Evolutionary conservation across 108 stramenopile species (phyloP).

Genomic region (Bacterosira constricta): DNA sequence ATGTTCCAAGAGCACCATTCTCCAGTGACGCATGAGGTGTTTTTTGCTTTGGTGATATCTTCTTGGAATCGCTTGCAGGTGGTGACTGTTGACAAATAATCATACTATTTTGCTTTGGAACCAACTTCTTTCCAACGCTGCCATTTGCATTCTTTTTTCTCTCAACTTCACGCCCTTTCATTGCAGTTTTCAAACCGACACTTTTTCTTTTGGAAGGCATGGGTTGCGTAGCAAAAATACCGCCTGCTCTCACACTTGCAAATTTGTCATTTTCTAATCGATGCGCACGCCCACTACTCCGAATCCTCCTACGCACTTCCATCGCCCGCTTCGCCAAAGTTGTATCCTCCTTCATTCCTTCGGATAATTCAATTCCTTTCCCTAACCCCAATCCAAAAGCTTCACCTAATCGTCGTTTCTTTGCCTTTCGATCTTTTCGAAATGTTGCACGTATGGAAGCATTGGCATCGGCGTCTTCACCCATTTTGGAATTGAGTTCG

Average conservation of each 20-base stretch:
- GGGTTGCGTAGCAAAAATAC: too few species aligned
- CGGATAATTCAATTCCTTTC: slow-evolving; percentile 55
- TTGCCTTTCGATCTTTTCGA: slow-evolving; percentile 65
- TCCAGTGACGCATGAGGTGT: neutral
- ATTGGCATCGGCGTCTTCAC: slow-evolving; percentile 69
- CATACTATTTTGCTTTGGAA: neutral
- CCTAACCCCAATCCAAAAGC: slow-evolving; percentile 63
- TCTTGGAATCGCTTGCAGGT: neutral
- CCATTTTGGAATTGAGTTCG: slow-evolving; percentile 45
- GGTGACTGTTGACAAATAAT: neutral
- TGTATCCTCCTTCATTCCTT: neutral
- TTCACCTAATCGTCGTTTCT: slow-evolving; percentile 51
- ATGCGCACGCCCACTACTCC: neutral
- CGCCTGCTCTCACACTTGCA: slow-evolving; percentile 3
- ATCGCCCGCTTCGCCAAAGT: neutral
- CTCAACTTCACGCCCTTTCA: neutral
- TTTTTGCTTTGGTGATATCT: neutral
- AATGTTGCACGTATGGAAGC: slow-evolving; percentile 61
- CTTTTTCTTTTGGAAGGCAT: slow-evolving; percentile 9
- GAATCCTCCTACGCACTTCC: neutral
- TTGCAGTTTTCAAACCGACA: neutral
- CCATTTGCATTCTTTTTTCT: neutral
- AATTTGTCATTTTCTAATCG: slow-evolving; percentile 23
- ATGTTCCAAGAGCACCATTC: neutral
- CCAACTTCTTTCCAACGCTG: neutral